phyloP scores from a whole-genome alignment of 2,329 filamentous ascomycete species.

The Lasiodiplodia sp. region DNA sequence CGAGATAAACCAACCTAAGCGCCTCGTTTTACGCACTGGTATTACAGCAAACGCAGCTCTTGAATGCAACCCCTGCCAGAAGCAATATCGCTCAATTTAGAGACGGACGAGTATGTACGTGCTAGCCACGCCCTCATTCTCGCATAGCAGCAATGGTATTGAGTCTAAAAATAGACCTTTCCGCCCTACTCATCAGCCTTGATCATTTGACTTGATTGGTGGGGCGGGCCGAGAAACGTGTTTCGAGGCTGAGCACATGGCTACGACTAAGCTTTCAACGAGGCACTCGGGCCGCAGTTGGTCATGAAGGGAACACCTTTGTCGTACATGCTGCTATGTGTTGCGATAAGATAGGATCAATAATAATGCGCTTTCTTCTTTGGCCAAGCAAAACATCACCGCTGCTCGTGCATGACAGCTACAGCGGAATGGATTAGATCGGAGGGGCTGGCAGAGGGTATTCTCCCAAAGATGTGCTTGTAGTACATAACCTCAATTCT shows the following conservation, averaged over 20 bases:
- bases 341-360: not conserved
- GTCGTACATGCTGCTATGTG: not conserved
- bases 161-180: not conserved
- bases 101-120: not conserved
- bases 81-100: not conserved
- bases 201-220: not conserved
- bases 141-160: not conserved
- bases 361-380: not conserved
- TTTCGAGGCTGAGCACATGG: conserved; percentile 1
- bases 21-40: not conserved
- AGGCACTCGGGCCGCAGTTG: not conserved
- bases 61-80: not conserved
- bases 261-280: not conserved
- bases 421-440: too few species aligned
- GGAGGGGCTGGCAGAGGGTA: not conserved
- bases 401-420: not conserved
- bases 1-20: not conserved
- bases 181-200: not conserved
- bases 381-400: not conserved
- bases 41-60: not conserved
- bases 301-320: not conserved
- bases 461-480: not conserved
- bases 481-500: not conserved
- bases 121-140: not conserved
- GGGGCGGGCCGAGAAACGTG: not conserved